Percentiles rank a stretch among this genome's conserved stretches.
phyloP scores from a whole-genome alignment of 257 asterid genomes.

The Ajuga chamaepitys region DNA sequence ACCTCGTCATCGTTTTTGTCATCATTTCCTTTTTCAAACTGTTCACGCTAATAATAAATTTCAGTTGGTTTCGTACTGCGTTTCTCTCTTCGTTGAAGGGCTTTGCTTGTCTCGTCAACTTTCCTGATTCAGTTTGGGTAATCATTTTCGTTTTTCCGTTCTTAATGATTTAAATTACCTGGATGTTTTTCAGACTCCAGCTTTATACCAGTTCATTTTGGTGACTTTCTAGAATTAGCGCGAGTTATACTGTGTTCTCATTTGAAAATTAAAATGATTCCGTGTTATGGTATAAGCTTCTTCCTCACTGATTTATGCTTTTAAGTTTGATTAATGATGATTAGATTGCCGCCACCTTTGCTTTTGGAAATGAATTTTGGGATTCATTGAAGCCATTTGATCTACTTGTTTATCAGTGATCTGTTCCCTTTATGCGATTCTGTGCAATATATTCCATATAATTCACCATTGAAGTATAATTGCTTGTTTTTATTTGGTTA shows the following conservation, averaged over 20 bases:
- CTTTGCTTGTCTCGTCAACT: neutral
- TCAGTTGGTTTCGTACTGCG: neutral
- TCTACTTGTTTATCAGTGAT: neutral
- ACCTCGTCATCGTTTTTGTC: conserved; percentile 1
- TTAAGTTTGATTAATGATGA: neutral
- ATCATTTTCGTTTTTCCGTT: neutral
- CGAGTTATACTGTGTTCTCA: neutral
- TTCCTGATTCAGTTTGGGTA: neutral
- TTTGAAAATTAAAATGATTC: neutral
- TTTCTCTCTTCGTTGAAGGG: neutral
- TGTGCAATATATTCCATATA: neutral
- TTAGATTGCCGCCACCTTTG: conserved; percentile 12
- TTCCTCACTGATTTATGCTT: neutral
- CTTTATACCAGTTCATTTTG: neutral
- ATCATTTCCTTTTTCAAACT: neutral
- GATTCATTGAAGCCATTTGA: neutral
- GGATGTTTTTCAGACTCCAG: neutral
- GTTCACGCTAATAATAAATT: neutral
- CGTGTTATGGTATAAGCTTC: neutral
- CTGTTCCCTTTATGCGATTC: neutral
- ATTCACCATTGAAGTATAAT: neutral
- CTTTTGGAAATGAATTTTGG: neutral
- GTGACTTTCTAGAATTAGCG: neutral
- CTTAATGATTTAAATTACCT: neutral
- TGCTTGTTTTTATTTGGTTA: neutral